Evolutionary conservation across 148 eudicot species (phyloP), one percentile per base, ranked within the genome.

Genomic region (Spergularia bocconei): DNA sequence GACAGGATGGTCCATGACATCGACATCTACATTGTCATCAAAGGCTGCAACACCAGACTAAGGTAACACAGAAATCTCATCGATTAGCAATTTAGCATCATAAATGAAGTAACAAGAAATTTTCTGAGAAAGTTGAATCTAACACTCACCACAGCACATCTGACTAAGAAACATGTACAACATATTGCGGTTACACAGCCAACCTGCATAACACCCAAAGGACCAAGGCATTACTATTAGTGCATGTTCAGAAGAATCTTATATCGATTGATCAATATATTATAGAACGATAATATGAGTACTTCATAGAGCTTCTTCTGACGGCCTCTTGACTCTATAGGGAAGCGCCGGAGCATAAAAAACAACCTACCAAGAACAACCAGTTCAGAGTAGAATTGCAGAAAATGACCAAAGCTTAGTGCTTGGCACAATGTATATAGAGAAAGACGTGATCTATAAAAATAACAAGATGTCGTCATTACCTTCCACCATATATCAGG

Each of bases 321-420:
- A 53, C 93, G 91, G 47, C 93, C 91, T 66, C 72, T 76, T 33
- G 93, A 89, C 69, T 89, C 93, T n/a, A 87, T 89, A 3, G 93
- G 93, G 71, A 89, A 86, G 71, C 83, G 81, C 70, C 81, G 80
- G 36, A 89, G 77, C 89, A 89, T 86, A 75, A 83, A 52, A 79
- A 89, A 89, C 85, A 89, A 70, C 83, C 93, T 89, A 63, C 17
- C 63, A 11, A 79, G 41, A 25, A 14, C 1, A 54, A 73, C 14
- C 20, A 21, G 56, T 56, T 36, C 71, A 65, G 12, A 53, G 13
- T 25, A 38, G 36, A 16, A 52, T n/a, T 53, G 36, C 51, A 16
- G 41, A 7, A 13, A 4, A n/a, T 41, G 16, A 54, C 33, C 58
- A 44, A 13, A 20, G 48, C 29, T 47, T 55, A 7, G 69, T 71